Evolutionary conservation across 148 eudicot species (phyloP).

Genomic region (Diospyros lotus): DNA sequence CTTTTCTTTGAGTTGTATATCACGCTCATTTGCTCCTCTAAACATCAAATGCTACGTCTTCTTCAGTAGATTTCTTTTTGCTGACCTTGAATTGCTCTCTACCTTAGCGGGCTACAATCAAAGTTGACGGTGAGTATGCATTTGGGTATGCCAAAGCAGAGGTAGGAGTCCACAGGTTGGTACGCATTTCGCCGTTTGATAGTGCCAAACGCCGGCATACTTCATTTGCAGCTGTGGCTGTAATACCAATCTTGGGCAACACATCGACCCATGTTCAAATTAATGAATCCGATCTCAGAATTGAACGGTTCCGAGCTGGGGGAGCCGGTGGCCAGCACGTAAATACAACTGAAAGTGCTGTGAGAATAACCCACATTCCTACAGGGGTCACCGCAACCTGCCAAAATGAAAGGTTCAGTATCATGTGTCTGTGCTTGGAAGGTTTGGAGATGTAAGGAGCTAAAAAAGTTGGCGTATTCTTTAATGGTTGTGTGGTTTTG

Average conservation of each 20-base stretch:
- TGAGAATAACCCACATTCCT: conserved; percentile 89
- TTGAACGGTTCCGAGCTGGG: conserved; percentile 86
- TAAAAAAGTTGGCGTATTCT: not conserved
- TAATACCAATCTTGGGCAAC: conserved; percentile 85
- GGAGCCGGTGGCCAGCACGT: conserved; percentile 94
- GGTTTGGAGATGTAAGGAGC: not conserved
- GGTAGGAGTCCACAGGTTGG: conserved; percentile 89
- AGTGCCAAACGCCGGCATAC: conserved; percentile 90
- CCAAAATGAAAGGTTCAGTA: conserved; percentile 83
- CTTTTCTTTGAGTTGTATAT: not conserved
- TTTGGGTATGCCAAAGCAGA: conserved; percentile 98
- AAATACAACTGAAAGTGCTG: conserved; percentile 94
- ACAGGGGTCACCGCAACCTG: conserved; percentile 80
- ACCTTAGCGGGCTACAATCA: conserved; percentile 82
- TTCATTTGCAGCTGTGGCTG: conserved; percentile 97
- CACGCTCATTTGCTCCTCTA: not conserved
- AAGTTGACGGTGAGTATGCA: conserved; percentile 89
- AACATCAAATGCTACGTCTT: not conserved
- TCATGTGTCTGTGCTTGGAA: not conserved
- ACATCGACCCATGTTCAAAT: conserved; percentile 69
- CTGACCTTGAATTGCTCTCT: conserved; percentile 3
- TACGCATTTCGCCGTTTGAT: conserved; percentile 91
- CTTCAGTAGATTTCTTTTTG: not conserved
- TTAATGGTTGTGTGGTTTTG: not conserved
- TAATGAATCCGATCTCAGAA: conserved; percentile 89